phyloP scores from a whole-genome alignment of 129 eudicot genomes.

The Ambrosia trifida region DNA sequence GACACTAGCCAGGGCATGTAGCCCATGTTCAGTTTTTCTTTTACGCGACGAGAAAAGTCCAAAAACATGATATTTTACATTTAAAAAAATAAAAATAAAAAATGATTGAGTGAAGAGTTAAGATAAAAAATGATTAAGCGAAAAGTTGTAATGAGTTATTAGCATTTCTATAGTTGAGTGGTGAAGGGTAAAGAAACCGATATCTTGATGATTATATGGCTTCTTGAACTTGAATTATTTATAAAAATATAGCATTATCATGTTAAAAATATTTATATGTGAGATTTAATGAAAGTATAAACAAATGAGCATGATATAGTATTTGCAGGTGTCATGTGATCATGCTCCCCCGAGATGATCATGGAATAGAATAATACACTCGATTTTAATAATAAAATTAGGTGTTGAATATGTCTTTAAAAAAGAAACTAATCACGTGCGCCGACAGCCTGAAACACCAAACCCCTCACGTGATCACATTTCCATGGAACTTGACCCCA shows the following conservation, averaged over 20 bases:
- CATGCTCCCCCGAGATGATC: slow-evolving; percentile 17
- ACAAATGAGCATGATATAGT: background rate
- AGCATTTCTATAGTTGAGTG: too few species aligned
- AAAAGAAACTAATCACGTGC: slow-evolving; percentile 33
- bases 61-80: too few species aligned
- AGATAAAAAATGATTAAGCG: too few species aligned
- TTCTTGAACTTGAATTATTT: background rate
- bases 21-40: too few species aligned
- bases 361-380: background rate
- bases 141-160: too few species aligned
- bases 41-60: too few species aligned
- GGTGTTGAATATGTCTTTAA: slow-evolving; percentile 16
- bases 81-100: too few species aligned
- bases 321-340: slow-evolving; percentile 10
- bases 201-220: background rate
- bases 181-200: background rate
- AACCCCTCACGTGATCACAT: slow-evolving; percentile 29
- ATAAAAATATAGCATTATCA: background rate
- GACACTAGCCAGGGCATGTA: too few species aligned
- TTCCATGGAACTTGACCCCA: slow-evolving; percentile 27
- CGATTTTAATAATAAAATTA: background rate
- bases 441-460: slow-evolving; percentile 38
- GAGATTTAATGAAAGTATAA: slow-evolving; percentile 4
- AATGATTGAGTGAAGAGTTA: too few species aligned
- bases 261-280: background rate